These are phyloP conservation scores for Mortierella sp. DNA, from an alignment of 371 early-diverging fungal genomes.

Conservation along the genomic window DNA sequence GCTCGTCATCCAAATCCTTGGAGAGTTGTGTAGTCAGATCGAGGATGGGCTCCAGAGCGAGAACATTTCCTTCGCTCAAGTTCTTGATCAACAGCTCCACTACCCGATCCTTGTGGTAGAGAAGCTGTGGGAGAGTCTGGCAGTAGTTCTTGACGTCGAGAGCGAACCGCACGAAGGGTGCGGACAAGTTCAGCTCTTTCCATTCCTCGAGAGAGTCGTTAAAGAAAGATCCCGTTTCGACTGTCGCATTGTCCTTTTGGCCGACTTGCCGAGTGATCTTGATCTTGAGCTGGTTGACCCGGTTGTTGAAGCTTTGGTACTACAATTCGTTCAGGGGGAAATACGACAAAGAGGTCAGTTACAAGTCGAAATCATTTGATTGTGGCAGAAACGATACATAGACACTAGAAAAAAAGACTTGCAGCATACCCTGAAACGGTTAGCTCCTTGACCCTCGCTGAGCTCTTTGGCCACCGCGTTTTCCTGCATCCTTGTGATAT, in stretches of 20 bases:
- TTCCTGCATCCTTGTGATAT: conserved; percentile 33
- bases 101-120: conserved; percentile 90
- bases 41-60: conserved; percentile 78
- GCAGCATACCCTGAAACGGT: conserved; percentile 74
- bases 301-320: conserved; percentile 87
- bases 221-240: conserved; percentile 84
- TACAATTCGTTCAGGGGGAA: conserved; percentile 41
- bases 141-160: conserved; percentile 74
- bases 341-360: not conserved
- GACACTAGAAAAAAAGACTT: not conserved
- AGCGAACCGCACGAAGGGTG: conserved; percentile 79
- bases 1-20: conserved; percentile 93
- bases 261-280: conserved; percentile 75
- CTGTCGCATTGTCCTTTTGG: conserved; percentile 52
- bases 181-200: conserved; percentile 91
- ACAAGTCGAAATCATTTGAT: not conserved
- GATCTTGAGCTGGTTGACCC: conserved; percentile 85
- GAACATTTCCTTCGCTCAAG: conserved; percentile 68
- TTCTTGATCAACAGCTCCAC: conserved; percentile 75
- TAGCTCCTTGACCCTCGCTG: conserved; percentile 77
- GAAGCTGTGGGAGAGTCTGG: conserved; percentile 86
- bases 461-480: conserved; percentile 64
- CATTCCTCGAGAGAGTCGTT: conserved; percentile 82
- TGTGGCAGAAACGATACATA: no score
- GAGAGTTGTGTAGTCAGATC: conserved; percentile 87